Conservation (phyloP, 208 protist genomes). For the Porcisia deanei region DNA sequence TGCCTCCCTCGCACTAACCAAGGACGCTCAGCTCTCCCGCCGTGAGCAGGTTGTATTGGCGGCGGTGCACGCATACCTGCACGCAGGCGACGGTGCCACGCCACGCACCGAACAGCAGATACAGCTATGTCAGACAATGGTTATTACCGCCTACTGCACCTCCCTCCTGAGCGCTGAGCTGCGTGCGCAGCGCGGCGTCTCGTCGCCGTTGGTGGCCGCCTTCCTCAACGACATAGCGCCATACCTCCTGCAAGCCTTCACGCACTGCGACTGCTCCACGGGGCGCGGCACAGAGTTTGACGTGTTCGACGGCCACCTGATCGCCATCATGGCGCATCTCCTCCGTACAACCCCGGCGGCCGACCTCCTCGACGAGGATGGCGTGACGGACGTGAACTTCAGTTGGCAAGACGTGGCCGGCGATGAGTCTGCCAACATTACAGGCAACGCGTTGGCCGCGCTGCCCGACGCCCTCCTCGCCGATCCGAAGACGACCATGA, state of each 20-base stretch:
- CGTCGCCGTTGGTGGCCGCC: slow-evolving; percentile 30
- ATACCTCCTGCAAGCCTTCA: slow-evolving; percentile 52
- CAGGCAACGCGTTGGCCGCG: slow-evolving; percentile 32
- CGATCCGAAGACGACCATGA: slow-evolving; percentile 29
- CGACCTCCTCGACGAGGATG: slow-evolving; percentile 71
- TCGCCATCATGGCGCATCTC: slow-evolving; percentile 54
- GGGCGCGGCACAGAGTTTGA: slow-evolving; percentile 75
- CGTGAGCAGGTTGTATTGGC: slow-evolving; percentile 66
- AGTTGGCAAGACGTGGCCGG: slow-evolving; percentile 49
- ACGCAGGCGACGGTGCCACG: background rate
- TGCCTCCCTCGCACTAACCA: slow-evolving; percentile 38
- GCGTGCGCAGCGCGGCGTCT: slow-evolving; percentile 57
- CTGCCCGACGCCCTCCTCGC: slow-evolving; percentile 49
- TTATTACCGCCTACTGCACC: slow-evolving; percentile 65
- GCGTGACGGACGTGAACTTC: slow-evolving; percentile 44
- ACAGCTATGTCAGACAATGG: slow-evolving; percentile 65
- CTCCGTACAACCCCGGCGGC: slow-evolving; percentile 35
- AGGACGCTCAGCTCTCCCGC: slow-evolving; percentile 49
- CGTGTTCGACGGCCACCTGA: slow-evolving; percentile 75
- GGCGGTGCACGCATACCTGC: slow-evolving; percentile 74
- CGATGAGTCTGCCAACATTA: slow-evolving; percentile 31
- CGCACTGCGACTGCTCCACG: slow-evolving; percentile 38
- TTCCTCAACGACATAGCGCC: slow-evolving; percentile 70
- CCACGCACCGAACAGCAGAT: slow-evolving; percentile 31
- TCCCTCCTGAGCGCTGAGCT: slow-evolving; percentile 38